Percentiles rank a stretch among this genome's conserved stretches.
Conservation (phyloP, 106 monocot genomes). For the Acorus calamus region DNA sequence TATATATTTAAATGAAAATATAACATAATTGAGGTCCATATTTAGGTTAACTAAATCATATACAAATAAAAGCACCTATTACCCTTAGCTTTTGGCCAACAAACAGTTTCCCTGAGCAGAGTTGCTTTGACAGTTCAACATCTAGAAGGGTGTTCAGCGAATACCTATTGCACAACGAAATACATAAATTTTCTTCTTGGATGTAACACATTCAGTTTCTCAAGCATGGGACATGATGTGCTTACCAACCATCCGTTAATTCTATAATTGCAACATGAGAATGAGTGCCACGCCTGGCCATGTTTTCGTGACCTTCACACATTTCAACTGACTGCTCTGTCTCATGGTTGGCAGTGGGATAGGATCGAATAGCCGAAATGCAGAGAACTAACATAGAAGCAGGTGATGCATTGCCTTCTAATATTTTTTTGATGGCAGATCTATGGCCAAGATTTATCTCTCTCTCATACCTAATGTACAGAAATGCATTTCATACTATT, state of each 20-base stretch:
- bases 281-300: neutral
- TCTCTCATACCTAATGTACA: conserved; percentile 71
- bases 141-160: conserved; percentile 61
- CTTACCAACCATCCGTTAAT: conserved; percentile 95
- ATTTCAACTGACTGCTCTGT: conserved; percentile 10
- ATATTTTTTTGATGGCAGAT: conserved; percentile 69
- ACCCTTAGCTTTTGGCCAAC: conserved; percentile 95
- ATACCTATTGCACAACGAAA: conserved; percentile 40
- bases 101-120: conserved; percentile 56
- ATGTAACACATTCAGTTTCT: too few species aligned
- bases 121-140: conserved; percentile 41
- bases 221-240: neutral
- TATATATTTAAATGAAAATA: too few species aligned
- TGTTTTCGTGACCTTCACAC: conserved; percentile 12
- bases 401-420: conserved; percentile 86
- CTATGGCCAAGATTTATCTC: conserved; percentile 81
- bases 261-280: conserved; percentile 37
- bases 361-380: conserved; percentile 48
- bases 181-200: too few species aligned
- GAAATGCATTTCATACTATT: neutral
- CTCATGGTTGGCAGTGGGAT: conserved; percentile 5
- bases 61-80: conserved; percentile 1
- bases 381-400: conserved; percentile 80
- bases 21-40: too few species aligned
- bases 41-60: neutral